Evolutionary conservation across 768 basidiomycete genomes (phyloP).

Genomic region (Trametes sanguinea): DNA sequence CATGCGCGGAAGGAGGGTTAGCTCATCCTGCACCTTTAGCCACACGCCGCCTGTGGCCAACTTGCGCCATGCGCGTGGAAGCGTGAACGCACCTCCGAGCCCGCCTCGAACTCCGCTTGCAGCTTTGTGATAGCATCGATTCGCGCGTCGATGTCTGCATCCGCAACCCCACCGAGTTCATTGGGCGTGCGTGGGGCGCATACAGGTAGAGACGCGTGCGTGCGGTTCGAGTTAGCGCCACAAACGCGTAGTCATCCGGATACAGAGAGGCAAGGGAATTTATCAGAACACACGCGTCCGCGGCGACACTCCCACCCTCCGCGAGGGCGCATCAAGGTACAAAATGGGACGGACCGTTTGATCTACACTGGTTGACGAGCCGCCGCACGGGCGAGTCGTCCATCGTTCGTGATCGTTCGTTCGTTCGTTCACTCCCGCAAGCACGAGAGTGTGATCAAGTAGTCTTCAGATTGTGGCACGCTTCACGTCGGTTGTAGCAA

Average conservation of each 20-base stretch:
- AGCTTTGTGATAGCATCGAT: slow-evolving; percentile 80
- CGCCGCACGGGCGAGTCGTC: slow-evolving; percentile 32
- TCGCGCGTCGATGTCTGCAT: slow-evolving; percentile 75
- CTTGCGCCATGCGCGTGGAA: not conserved
- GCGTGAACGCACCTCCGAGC: slow-evolving; percentile 55
- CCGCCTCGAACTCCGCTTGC: slow-evolving; percentile 71
- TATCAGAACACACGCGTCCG: slow-evolving; percentile 6
- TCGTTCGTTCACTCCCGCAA: not conserved
- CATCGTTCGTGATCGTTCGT: slow-evolving; percentile 31
- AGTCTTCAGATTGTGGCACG: too few relatives aligned
- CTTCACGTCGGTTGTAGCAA: too few relatives aligned
- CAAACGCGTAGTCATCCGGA: not conserved
- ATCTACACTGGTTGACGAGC: slow-evolving; percentile 34
- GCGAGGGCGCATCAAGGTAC: not conserved
- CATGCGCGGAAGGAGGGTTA: not conserved
- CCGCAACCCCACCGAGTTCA: slow-evolving; percentile 11
- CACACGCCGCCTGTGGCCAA: not conserved
- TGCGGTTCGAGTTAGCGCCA: slow-evolving; percentile 1
- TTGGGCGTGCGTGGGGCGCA: not conserved
- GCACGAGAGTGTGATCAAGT: not conserved
- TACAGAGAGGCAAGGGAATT: not conserved
- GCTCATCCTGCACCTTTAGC: not conserved
- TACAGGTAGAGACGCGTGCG: slow-evolving; percentile 5
- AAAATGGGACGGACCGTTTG: slow-evolving; percentile 31
- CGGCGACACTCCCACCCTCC: not conserved